Percentiles rank a stretch among this genome's conserved stretches.
These are phyloP conservation scores for Pleurotus cornucopiae DNA, from an alignment of 768 basidiomycete species.

Conservation along the genomic window DNA sequence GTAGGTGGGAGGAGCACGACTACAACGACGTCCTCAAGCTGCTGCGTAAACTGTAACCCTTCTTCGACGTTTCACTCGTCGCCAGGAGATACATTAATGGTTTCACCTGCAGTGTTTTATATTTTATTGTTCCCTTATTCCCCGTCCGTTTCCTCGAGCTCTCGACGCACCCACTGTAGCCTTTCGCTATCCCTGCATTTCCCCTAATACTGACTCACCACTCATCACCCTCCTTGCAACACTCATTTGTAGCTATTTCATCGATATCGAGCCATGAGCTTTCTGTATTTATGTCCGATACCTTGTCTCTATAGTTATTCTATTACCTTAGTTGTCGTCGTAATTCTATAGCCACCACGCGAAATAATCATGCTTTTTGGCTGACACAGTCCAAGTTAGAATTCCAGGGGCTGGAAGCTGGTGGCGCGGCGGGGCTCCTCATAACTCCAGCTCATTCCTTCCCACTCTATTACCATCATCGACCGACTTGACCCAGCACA, in stretches of 20 bases:
- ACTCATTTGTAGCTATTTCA: background rate
- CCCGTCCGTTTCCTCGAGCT: background rate
- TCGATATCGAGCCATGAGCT: background rate
- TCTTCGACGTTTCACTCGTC: slow-evolving; percentile 3
- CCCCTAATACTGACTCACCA: no score
- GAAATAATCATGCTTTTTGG: no score
- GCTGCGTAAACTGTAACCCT: slow-evolving; percentile 26
- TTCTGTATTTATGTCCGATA: background rate
- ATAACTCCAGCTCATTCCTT: background rate
- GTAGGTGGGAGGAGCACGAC: slow-evolving; percentile 30
- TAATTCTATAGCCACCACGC: background rate
- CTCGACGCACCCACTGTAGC: background rate
- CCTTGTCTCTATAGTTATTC: background rate
- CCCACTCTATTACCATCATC: background rate
- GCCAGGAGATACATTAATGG: background rate
- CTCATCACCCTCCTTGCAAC: background rate
- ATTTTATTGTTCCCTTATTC: background rate
- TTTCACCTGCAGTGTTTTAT: background rate
- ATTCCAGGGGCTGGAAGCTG: no score
- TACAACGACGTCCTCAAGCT: slow-evolving; percentile 28
- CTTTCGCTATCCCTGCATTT: background rate
- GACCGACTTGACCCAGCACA: background rate
- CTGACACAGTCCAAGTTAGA: no score
- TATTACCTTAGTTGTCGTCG: background rate
- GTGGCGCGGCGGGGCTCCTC: background rate